Conservation (phyloP, 495 filamentous ascomycete species). For the Xylaria longipes region DNA sequence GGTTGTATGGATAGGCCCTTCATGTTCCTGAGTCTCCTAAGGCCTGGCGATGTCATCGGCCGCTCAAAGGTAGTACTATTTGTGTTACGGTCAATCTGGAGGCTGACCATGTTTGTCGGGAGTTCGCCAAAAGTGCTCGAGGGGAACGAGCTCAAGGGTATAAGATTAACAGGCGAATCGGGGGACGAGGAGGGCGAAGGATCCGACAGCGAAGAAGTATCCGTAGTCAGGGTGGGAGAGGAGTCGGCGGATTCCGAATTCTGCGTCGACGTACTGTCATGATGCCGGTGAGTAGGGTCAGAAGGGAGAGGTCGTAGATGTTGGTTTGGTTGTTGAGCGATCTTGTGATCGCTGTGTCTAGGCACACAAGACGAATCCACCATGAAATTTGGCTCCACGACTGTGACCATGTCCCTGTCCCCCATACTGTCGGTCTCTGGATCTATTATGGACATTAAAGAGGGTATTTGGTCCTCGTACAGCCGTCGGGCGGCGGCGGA, state of each 20-base stretch:
- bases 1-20: constrained; percentile 94
- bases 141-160: constrained; percentile 64
- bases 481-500: constrained; percentile 57
- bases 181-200: constrained; percentile 90
- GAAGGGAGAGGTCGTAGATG: constrained; percentile 46
- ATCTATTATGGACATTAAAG: constrained; percentile 75
- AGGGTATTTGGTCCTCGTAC: constrained; percentile 72
- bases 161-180: constrained; percentile 75
- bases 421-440: constrained; percentile 54
- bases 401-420: constrained; percentile 50
- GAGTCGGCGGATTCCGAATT: constrained; percentile 88
- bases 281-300: constrained; percentile 59
- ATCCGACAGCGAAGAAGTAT: constrained; percentile 86
- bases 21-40: constrained; percentile 82
- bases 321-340: constrained; percentile 34
- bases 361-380: constrained; percentile 43
- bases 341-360: constrained; percentile 28
- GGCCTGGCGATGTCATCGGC: constrained; percentile 71
- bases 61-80: constrained; percentile 47
- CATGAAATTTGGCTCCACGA: constrained; percentile 53
- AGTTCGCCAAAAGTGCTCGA: constrained; percentile 52
- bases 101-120: constrained; percentile 50
- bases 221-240: constrained; percentile 90
- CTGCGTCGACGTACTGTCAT: constrained; percentile 77
- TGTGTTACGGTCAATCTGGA: constrained; percentile 39